Conservation (phyloP, 2,329 filamentous ascomycete species). For the Metarhizium anisopliae region DNA sequence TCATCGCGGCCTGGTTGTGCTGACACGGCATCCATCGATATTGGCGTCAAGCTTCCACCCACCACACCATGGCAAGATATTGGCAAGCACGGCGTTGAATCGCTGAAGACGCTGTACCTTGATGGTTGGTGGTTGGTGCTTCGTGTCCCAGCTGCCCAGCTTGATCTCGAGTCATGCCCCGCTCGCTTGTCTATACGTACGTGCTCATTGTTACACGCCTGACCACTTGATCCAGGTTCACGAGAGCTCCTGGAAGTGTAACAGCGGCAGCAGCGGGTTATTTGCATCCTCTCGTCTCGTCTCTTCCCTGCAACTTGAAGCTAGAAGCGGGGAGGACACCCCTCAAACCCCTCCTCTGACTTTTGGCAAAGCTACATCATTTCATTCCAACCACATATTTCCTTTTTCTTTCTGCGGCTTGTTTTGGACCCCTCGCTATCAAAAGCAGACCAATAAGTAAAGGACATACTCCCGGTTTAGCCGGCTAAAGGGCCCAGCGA, state of each 20-base stretch:
- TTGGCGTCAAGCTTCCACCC: too few relatives aligned
- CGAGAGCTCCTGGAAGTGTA: neutral
- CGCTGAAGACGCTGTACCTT: too few relatives aligned
- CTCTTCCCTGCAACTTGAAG: neutral
- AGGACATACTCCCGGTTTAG: neutral
- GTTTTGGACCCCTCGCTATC: too few relatives aligned
- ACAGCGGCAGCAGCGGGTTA: neutral
- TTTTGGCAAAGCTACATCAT: neutral
- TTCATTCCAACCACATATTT: neutral
- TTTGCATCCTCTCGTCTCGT: neutral
- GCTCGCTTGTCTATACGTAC: neutral
- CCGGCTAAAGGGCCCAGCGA: neutral
- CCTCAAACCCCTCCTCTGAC: neutral
- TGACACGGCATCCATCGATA: too few relatives aligned
- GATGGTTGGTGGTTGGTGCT: too few relatives aligned
- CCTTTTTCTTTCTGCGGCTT: too few relatives aligned
- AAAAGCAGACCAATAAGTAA: too few relatives aligned
- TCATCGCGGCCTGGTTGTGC: neutral
- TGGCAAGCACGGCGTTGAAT: too few relatives aligned
- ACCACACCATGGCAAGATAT: too few relatives aligned
- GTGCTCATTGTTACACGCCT: neutral
- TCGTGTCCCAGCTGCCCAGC: too few relatives aligned
- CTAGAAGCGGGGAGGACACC: neutral
- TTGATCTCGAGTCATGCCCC: too few relatives aligned
- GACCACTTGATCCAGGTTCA: neutral